A percentile compares a stretch with the other conserved stretches of the same genome.
Evolutionary conservation across 2,329 filamentous ascomycete species (phyloP).

Genomic region (Cytospora chrysosperma): DNA sequence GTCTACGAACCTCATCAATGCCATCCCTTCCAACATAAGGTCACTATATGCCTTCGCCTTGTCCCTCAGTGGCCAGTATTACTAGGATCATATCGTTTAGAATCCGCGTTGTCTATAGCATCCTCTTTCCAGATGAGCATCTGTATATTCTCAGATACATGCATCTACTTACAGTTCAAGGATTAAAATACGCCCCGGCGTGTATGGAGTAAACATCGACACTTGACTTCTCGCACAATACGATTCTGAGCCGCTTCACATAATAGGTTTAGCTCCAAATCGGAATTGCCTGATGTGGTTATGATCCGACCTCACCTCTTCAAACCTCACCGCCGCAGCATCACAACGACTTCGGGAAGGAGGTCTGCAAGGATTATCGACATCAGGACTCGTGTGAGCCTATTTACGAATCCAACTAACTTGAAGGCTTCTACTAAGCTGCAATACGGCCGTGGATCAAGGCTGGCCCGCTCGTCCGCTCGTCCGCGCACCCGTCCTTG

Average conservation of each 20-base stretch:
- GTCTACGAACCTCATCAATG: too few relatives aligned
- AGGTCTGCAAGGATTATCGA: neutral
- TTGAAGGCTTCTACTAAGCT: neutral
- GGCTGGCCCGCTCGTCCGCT: neutral
- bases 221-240: neutral
- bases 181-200: neutral
- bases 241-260: neutral
- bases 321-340: neutral
- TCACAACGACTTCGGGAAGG: neutral
- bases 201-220: neutral
- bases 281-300: constrained; percentile 17
- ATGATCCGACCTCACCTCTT: constrained; percentile 12
- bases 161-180: too few relatives aligned
- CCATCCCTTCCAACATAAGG: too few relatives aligned
- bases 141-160: too few relatives aligned
- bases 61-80: too few relatives aligned
- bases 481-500: neutral
- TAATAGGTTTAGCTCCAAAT: neutral
- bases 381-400: neutral
- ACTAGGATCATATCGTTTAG: too few relatives aligned
- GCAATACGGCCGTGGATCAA: neutral
- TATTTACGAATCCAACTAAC: neutral
- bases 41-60: too few relatives aligned
- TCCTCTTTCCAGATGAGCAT: too few relatives aligned
- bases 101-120: too few relatives aligned